Percentiles rank a stretch among this genome's conserved stretches.
These are phyloP conservation scores for Suhomyces emberorum DNA, from an alignment of 805 yeast species.

Conservation along the genomic window DNA sequence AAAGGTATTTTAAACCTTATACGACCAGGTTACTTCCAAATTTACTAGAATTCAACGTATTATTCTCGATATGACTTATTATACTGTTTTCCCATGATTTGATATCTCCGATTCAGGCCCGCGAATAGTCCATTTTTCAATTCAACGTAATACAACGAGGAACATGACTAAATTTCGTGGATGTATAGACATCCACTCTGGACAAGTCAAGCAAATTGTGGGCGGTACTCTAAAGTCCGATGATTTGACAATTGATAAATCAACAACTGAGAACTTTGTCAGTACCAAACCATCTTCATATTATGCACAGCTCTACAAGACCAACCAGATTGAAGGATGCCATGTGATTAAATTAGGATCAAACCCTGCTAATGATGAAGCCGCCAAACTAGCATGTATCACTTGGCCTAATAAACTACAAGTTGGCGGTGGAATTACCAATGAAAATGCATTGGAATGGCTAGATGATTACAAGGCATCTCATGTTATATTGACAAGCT, in stretches of 20 bases:
- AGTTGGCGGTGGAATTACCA: slow-evolving; percentile 90
- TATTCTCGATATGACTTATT: no score
- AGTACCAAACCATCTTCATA: slow-evolving; percentile 69
- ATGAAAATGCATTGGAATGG: slow-evolving; percentile 75
- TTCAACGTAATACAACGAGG: background rate
- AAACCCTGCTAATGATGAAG: slow-evolving; percentile 68
- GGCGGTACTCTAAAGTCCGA: slow-evolving; percentile 79
- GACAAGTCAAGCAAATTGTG: slow-evolving; percentile 94
- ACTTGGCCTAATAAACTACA: slow-evolving; percentile 77
- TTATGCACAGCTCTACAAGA: slow-evolving; percentile 68
- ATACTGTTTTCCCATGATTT: no score
- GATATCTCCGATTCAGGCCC: no score
- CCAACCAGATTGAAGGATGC: slow-evolving; percentile 62
- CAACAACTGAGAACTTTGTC: slow-evolving; percentile 61
- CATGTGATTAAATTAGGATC: slow-evolving; percentile 93
- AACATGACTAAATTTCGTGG: slow-evolving; percentile 86
- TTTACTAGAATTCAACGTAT: no score
- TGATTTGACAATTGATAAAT: slow-evolving; percentile 34
- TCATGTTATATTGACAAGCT: slow-evolving; percentile 89
- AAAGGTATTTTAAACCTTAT: no score
- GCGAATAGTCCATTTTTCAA: no score
- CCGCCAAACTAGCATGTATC: slow-evolving; percentile 71
- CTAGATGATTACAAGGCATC: slow-evolving; percentile 65
- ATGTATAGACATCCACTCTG: slow-evolving; percentile 92
- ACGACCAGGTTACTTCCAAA: no score